Percentiles rank a stretch among this genome's conserved stretches.
Evolutionary conservation across 441 rosid species (phyloP).

Genomic region (Populus tomentosa): DNA sequence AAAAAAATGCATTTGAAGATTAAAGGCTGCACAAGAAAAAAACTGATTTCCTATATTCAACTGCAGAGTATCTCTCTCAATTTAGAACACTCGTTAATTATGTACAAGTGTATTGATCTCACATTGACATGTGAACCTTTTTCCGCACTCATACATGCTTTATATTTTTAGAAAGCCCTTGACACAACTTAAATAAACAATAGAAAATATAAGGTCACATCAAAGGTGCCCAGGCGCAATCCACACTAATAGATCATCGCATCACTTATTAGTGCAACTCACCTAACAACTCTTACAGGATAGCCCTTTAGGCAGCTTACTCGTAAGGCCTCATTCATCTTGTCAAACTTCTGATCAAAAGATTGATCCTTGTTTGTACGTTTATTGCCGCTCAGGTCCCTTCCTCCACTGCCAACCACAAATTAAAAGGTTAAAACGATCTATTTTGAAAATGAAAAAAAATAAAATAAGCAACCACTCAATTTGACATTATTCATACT

Average conservation of each 20-base stretch:
- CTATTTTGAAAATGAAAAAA: background rate
- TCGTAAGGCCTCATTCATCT: conserved; percentile 57
- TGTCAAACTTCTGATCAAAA: conserved; percentile 63
- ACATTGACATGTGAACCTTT: background rate
- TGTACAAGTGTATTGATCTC: background rate
- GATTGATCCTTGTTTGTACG: conserved; percentile 72
- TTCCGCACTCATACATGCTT: background rate
- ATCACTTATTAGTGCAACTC: conserved; percentile 12
- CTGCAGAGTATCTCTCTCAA: background rate
- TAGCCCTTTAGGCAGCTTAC: conserved; percentile 76
- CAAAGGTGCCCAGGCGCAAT: background rate
- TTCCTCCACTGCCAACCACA: conserved; percentile 55
- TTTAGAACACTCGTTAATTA: background rate
- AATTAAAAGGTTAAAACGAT: background rate
- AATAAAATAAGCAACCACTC: background rate
- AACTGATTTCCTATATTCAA: background rate
- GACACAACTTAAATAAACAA: background rate
- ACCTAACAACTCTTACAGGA: conserved; percentile 89
- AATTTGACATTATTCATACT: background rate
- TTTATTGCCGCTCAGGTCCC: conserved; percentile 74
- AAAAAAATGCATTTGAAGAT: background rate
- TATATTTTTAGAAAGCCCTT: background rate
- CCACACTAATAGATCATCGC: background rate
- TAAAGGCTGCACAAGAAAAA: background rate
- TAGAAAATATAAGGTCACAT: too few relatives aligned